Conservation (phyloP, 2,329 filamentous ascomycete species). For the Monilinia polystroma region DNA sequence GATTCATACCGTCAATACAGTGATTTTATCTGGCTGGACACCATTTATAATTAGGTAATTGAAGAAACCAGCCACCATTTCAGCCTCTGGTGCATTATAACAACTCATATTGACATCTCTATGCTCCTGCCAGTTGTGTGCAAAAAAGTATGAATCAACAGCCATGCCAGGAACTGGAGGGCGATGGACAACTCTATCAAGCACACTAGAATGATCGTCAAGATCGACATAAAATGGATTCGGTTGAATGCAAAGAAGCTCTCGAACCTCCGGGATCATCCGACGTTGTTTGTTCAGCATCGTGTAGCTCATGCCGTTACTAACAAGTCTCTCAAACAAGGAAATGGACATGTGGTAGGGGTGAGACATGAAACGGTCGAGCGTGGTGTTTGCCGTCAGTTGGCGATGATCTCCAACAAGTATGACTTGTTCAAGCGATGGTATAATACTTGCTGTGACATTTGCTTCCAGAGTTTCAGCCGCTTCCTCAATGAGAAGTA, state of each 20-base stretch:
- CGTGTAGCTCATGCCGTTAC: slow-evolving; percentile 54
- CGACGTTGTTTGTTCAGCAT: slow-evolving; percentile 60
- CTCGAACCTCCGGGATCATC: slow-evolving; percentile 68
- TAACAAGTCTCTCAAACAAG: slow-evolving; percentile 66
- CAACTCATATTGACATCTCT: slow-evolving; percentile 63
- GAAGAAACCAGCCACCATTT: slow-evolving; percentile 73
- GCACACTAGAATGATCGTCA: slow-evolving; percentile 57
- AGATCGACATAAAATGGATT: slow-evolving; percentile 60
- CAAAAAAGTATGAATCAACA: slow-evolving; percentile 60
- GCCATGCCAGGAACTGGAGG: slow-evolving; percentile 63
- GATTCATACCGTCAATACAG: slow-evolving; percentile 61
- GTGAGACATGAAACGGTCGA: slow-evolving; percentile 52
- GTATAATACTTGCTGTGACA: slow-evolving; percentile 58
- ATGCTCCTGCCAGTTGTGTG: slow-evolving; percentile 64
- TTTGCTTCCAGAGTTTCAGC: slow-evolving; percentile 58
- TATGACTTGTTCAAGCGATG: slow-evolving; percentile 62
- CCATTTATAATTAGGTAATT: slow-evolving; percentile 71
- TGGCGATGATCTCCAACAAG: slow-evolving; percentile 70
- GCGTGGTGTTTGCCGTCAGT: slow-evolving; percentile 59
- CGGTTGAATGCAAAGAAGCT: slow-evolving; percentile 47
- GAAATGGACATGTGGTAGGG: slow-evolving; percentile 63
- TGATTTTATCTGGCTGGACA: slow-evolving; percentile 60
- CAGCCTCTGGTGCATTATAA: slow-evolving; percentile 68
- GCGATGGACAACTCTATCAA: slow-evolving; percentile 49
- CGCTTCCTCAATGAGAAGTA: slow-evolving; percentile 68